Evolutionary conservation across 768 basidiomycete genomes (phyloP).

Genomic region (Lactarius akahatsu): DNA sequence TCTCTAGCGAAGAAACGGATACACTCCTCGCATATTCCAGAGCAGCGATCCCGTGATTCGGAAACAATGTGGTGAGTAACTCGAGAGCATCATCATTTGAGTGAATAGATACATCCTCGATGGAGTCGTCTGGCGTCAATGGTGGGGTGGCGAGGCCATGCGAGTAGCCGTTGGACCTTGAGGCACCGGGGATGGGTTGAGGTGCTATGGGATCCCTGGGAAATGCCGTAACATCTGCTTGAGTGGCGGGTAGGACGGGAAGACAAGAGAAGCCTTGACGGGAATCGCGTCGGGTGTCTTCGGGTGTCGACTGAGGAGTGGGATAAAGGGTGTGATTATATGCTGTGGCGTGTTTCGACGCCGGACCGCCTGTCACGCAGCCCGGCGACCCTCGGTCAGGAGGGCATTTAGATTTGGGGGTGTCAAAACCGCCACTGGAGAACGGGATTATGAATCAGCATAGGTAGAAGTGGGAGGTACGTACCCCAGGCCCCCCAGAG

Average conservation of each 20-base stretch:
- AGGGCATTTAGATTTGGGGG: constrained; percentile 89
- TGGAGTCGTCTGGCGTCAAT: constrained; percentile 70
- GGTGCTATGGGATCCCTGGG: constrained; percentile 26
- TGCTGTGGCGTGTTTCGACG: constrained; percentile 47
- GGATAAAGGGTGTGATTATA: constrained; percentile 26
- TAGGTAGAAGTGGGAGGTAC: not conserved
- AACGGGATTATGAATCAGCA: not conserved
- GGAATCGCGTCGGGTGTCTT: constrained; percentile 34
- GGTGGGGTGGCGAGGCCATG: constrained; percentile 65
- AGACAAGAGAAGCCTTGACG: constrained; percentile 38
- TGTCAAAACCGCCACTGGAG: constrained; percentile 92
- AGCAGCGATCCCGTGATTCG: constrained; percentile 63
- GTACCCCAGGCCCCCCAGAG: constrained; percentile 90
- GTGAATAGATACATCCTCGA: constrained; percentile 42
- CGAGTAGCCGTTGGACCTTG: constrained; percentile 25
- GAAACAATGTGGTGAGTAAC: constrained; percentile 77
- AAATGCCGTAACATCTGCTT: constrained; percentile 24
- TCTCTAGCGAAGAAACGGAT: constrained; percentile 63
- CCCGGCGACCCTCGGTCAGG: constrained; percentile 92
- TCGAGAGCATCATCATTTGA: constrained; percentile 66
- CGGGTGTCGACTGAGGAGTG: constrained; percentile 43
- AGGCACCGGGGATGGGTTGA: constrained; percentile 31
- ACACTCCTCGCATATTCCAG: constrained; percentile 76
- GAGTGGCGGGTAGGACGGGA: constrained; percentile 33
- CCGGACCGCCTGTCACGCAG: constrained; percentile 92